phyloP scores from a whole-genome alignment of 805 yeast species.

The Pichia cephalocereana region DNA sequence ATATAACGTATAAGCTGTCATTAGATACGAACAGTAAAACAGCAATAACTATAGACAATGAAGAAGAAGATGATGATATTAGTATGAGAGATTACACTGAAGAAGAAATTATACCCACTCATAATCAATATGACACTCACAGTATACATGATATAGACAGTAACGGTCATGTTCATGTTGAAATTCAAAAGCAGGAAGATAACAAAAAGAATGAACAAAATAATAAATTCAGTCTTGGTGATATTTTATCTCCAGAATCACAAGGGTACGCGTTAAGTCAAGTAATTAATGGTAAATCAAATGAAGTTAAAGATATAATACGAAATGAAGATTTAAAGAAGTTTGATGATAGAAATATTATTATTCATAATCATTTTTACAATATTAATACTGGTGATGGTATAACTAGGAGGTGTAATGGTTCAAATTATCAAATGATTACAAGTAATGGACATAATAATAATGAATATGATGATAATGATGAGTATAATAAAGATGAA shows the following conservation, averaged over 20 bases:
- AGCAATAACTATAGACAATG: too few relatives aligned
- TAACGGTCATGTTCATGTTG: not conserved
- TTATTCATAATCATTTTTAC: slow-evolving; percentile 11
- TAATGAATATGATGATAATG: too few relatives aligned
- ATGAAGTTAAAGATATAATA: not conserved
- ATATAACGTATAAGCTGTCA: not conserved
- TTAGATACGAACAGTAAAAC: not conserved
- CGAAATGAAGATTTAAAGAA: not conserved
- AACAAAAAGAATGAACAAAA: not conserved
- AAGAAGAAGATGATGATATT: slow-evolving; percentile 9
- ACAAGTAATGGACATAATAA: not conserved
- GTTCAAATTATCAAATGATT: not conserved
- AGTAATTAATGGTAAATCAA: not conserved
- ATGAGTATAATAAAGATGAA: too few relatives aligned
- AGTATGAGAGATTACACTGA: slow-evolving; percentile 10
- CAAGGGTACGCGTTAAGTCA: slow-evolving; percentile 6
- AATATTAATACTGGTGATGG: not conserved
- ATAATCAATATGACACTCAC: too few relatives aligned
- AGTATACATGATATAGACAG: too few relatives aligned
- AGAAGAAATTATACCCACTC: not conserved
- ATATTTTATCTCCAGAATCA: slow-evolving; percentile 7
- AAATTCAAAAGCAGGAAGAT: too few relatives aligned
- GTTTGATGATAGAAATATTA: not conserved
- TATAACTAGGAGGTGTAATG: not conserved
- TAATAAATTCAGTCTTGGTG: not conserved